Percentiles rank a stretch among this genome's conserved stretches.
Conservation (phyloP, 2,329 filamentous ascomycete species). For the Dothistroma septosporum region DNA sequence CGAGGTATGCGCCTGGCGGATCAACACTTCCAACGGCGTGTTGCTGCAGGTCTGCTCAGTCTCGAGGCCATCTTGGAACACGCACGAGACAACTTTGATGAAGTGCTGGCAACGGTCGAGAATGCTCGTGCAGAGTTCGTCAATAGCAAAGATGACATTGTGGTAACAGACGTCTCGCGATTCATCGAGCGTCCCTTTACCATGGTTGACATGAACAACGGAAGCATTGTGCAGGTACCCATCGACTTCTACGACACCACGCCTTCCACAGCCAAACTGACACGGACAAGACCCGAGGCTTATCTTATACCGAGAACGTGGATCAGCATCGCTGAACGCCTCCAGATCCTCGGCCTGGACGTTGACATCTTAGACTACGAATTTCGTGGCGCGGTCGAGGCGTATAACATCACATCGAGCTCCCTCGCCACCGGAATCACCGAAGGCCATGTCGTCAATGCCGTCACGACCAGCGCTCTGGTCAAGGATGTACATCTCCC, state of each 20-base stretch:
- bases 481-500: slow-evolving; percentile 21
- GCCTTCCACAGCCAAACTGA: slow-evolving; percentile 20
- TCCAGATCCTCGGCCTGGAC: slow-evolving; percentile 25
- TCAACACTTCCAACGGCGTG: slow-evolving; percentile 22
- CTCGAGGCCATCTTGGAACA: slow-evolving; percentile 17
- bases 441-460: slow-evolving; percentile 26
- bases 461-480: slow-evolving; percentile 18
- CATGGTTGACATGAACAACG: slow-evolving; percentile 21
- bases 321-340: slow-evolving; percentile 21
- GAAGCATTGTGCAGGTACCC: slow-evolving; percentile 16
- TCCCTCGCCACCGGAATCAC: slow-evolving; percentile 20
- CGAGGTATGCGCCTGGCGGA: slow-evolving; percentile 21
- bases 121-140: slow-evolving; percentile 22
- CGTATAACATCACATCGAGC: slow-evolving; percentile 21
- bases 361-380: slow-evolving; percentile 23
- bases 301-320: slow-evolving; percentile 29
- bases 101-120: slow-evolving; percentile 10
- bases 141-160: slow-evolving; percentile 20
- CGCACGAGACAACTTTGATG: slow-evolving; percentile 11
- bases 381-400: slow-evolving; percentile 23
- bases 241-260: slow-evolving; percentile 21
- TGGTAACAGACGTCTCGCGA: slow-evolving; percentile 21
- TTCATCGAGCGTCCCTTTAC: slow-evolving; percentile 21
- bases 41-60: slow-evolving; percentile 16
- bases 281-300: slow-evolving; percentile 22